Evolutionary conservation across 495 filamentous ascomycete species (phyloP), one percentile per base, ranked within the genome.

Genomic region (Trichoderma gamsii): DNA sequence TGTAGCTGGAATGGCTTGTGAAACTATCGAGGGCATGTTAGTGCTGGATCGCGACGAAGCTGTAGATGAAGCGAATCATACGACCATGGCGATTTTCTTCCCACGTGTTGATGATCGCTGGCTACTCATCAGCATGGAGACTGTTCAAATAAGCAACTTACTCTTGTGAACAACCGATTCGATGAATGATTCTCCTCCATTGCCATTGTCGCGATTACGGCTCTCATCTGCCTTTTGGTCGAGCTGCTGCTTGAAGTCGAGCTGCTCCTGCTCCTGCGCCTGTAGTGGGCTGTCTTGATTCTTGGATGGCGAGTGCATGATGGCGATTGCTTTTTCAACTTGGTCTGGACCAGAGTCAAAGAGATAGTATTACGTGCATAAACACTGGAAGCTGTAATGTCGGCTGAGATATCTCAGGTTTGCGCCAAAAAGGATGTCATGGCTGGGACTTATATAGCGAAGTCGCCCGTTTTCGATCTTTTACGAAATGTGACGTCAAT

Each of bases 151-250:
- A 27, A 16, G 27, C 27, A 18, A 49, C 70, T 52, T 65, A 76
- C 76, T 72, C 65, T 76, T 78, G 18, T 77, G 71, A 0, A 76
- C 68, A 13, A 78, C 67, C 1, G 66, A 5, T 43, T 32, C 41
- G 32, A 18, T 38, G n/a, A 38, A 67, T 27, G 61, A 44, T 43
- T 35, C 67, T 29, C 15, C 65, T 63, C 15, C 44, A 35, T 12
- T 66, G 15, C 18, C 29, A 0, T 41, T 29, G 16, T 68, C 43
- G 11, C 41, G 56, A 2, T 52, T 46, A 25, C 68, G 69, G 1
- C n/a, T 56, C n/a, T 70, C 49, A 5, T 41, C 21, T n/a, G 76
- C 76, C 0, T 66, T 67, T 16, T 72, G 32, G 63, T 78, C 75
- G 23, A 78, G 74, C 49, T 68, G 70, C 18, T 69, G 38, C 32